A percentile compares a stretch with the other conserved stretches of the same genome.
Evolutionary conservation across 345 rosid genomes (phyloP).

Genomic region (Cardamine chenopodiifolia): DNA sequence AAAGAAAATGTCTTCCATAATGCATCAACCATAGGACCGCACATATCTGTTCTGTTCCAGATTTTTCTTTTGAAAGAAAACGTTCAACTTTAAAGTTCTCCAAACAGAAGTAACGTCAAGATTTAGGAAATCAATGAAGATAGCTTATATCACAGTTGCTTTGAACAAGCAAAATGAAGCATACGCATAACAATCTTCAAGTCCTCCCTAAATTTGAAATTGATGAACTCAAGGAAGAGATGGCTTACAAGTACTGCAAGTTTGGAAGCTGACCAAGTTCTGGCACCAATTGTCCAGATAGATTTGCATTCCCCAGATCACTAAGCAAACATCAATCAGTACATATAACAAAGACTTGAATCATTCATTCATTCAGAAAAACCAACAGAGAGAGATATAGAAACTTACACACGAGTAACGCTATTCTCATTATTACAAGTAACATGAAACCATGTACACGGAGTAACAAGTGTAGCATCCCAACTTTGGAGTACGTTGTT

Average conservation of each 20-base stretch:
- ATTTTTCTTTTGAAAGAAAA: not conserved
- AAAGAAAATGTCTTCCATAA: not conserved
- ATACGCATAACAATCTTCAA: not conserved
- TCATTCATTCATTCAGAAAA: conserved; percentile 5
- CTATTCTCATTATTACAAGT: conserved; percentile 71
- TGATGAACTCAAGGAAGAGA: not conserved
- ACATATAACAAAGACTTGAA: not conserved
- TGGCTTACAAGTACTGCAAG: conserved; percentile 83
- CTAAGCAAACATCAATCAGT: conserved; percentile 25
- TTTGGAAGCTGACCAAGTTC: conserved; percentile 50
- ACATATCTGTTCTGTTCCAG: not conserved
- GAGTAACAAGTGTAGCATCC: conserved; percentile 76
- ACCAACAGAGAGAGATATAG: not conserved
- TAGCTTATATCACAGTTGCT: not conserved
- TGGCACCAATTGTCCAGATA: conserved; percentile 37
- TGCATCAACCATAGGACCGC: not conserved
- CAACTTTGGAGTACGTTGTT: conserved; percentile 75
- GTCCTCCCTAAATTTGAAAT: not conserved
- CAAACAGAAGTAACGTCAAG: not conserved
- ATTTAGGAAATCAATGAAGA: not conserved
- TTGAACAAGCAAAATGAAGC: not conserved
- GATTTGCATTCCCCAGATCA: conserved; percentile 43
- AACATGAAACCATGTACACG: conserved; percentile 87
- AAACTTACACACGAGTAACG: conserved; percentile 80
- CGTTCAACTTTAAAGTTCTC: not conserved